Conservation (phyloP, 1,139 yeast species). For the Chernovozyma aurita region DNA sequence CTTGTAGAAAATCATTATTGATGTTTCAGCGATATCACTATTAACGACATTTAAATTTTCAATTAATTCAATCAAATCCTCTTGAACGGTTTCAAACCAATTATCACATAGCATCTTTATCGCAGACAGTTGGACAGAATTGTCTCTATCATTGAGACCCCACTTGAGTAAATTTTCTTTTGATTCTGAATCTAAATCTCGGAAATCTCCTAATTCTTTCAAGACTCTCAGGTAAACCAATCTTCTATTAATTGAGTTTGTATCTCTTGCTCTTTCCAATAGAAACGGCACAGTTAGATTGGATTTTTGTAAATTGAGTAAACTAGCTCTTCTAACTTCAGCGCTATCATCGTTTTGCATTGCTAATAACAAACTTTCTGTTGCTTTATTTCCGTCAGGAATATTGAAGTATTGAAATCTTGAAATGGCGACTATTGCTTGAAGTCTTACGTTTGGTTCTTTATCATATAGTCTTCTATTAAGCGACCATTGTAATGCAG, state of each 20-base stretch:
- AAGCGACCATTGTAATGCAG: constrained; percentile 57
- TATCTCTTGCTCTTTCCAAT: constrained; percentile 81
- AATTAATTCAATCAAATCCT: constrained; percentile 67
- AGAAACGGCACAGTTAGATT: constrained; percentile 52
- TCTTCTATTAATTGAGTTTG: constrained; percentile 66
- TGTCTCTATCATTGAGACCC: constrained; percentile 89
- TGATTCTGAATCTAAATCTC: constrained; percentile 49
- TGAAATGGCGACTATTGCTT: constrained; percentile 77
- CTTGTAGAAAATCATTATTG: constrained; percentile 60
- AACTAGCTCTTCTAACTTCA: constrained; percentile 85
- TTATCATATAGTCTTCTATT: constrained; percentile 68
- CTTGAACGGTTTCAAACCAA: constrained; percentile 70
- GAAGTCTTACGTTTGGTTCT: constrained; percentile 74
- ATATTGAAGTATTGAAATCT: constrained; percentile 61
- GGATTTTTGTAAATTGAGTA: constrained; percentile 62
- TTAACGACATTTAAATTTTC: constrained; percentile 67
- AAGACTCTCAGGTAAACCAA: constrained; percentile 66
- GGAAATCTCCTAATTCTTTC: constrained; percentile 65
- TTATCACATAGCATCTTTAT: constrained; percentile 59
- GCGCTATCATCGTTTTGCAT: constrained; percentile 78
- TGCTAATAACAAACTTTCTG: constrained; percentile 47
- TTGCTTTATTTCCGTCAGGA: constrained; percentile 42
- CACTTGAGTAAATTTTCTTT: constrained; percentile 69
- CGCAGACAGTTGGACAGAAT: constrained; percentile 68
- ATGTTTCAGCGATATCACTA: constrained; percentile 61